Base-by-base conservation (phyloP, 352 stramenopile species). In the Globisporangium ultimum region DNA sequence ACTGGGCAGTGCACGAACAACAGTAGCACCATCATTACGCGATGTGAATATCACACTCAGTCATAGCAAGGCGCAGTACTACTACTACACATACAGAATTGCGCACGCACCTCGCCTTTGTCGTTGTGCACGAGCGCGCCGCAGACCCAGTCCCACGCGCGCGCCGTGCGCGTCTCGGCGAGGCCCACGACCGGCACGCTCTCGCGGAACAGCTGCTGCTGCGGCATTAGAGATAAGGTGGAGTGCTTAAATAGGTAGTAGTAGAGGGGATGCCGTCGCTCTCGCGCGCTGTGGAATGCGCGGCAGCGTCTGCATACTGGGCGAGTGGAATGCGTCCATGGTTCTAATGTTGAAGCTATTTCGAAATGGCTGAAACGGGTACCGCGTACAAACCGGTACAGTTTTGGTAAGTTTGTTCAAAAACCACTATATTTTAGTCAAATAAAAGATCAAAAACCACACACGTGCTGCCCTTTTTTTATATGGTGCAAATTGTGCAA, bases 71-170 rank as follows among this genome's bases (percentile, higher is more conserved):
- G 12, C 14, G 32, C 40, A 49, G 2, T n/a, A n/a, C n/a, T n/a
- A n/a, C n/a, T n/a, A n/a, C n/a, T n/a, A n/a, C n/a, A n/a, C n/a
- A 18, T 34, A 43, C 9, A 24, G 3, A 38, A 59, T 17, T 36
- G 28, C 28, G 28, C 28, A 36, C 28, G 28, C 4, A 84, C 74
- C 54, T 82, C 72, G 15, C 73, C 71, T 41, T 76, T 78, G 38
- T 85, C 79, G 60, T 83, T 76, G 54, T 78, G 68, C 17, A 89
- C 78, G 15, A 93, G 71, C 3, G 75, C 70, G 2, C 74, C 68
- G 48, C 79, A 91, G 46, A 93, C 72, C 81, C 80, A 93, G 24
- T 76, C 70, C 84, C 84, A 93, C 1, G 70, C 65, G 12, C 80
- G 66, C 50, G 17, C n/a, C 17, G 79, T 78, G 47, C 80, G 80